A percentile compares a stretch with the other conserved stretches of the same genome.
Conservation (phyloP, 2,329 filamentous ascomycete genomes). For the Trichoderma hamatum region DNA sequence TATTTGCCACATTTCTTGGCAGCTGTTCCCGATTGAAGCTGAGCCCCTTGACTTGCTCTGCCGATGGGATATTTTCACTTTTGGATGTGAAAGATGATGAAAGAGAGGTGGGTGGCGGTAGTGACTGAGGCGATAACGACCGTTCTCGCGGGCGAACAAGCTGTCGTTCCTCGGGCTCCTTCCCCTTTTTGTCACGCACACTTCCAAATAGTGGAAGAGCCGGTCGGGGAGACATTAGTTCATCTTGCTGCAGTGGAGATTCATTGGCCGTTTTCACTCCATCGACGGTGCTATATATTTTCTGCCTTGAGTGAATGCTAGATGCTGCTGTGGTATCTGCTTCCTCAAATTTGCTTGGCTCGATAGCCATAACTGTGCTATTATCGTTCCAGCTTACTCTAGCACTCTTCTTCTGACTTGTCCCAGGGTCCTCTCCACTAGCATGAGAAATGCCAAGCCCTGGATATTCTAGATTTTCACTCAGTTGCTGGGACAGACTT, state of each 20-base stretch:
- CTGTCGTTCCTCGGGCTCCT: conserved; percentile 57
- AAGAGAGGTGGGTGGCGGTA: neutral
- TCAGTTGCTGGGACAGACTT: conserved; percentile 49
- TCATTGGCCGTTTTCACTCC: conserved; percentile 53
- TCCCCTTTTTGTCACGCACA: conserved; percentile 64
- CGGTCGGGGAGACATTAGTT: conserved; percentile 74
- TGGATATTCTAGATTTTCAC: conserved; percentile 52
- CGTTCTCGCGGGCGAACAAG: conserved; percentile 54
- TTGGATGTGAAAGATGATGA: neutral
- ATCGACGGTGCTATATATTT: conserved; percentile 56
- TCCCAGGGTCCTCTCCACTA: conserved; percentile 42
- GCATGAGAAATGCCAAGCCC: conserved; percentile 34
- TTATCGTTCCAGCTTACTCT: conserved; percentile 80
- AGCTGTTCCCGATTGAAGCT: conserved; percentile 57
- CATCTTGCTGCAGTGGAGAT: conserved; percentile 59
- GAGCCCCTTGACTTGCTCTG: conserved; percentile 60
- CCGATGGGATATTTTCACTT: conserved; percentile 12
- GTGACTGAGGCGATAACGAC: conserved; percentile 10
- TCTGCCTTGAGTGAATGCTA: conserved; percentile 45
- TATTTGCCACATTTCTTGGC: conserved; percentile 60
- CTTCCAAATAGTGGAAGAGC: conserved; percentile 76
- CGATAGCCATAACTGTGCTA: conserved; percentile 57
- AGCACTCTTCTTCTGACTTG: conserved; percentile 63
- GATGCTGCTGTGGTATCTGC: conserved; percentile 45
- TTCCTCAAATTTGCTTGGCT: conserved; percentile 41